A percentile compares a stretch with the other conserved stretches of the same genome.
Conservation (phyloP, 108 stramenopile genomes). For the Skeletonema potamos region DNA sequence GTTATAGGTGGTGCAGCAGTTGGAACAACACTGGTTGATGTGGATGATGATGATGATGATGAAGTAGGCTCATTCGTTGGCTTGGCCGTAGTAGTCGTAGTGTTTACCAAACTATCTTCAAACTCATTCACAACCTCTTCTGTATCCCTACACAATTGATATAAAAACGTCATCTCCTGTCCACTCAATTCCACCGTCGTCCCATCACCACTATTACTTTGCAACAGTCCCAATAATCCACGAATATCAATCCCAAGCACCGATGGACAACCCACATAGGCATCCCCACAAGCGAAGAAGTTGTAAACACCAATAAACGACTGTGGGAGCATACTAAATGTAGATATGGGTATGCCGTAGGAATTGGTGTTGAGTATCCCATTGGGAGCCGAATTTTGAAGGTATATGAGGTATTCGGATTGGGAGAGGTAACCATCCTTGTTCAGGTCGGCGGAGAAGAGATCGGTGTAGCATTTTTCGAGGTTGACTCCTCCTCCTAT, state of each 20-base stretch:
- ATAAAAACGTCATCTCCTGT: slow-evolving; percentile 5
- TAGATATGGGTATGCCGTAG: slow-evolving; percentile 18
- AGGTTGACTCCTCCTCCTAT: slow-evolving; percentile 14
- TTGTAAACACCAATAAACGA: slow-evolving; percentile 30
- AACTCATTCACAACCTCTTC: not conserved
- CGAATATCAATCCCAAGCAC: slow-evolving; percentile 32
- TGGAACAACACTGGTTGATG: not conserved
- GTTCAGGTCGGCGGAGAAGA: slow-evolving; percentile 15
- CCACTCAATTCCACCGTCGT: not conserved
- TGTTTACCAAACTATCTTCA: not conserved
- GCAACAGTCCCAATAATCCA: slow-evolving; percentile 12
- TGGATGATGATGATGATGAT: not conserved
- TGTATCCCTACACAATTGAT: slow-evolving; percentile 14
- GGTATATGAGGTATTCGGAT: slow-evolving; percentile 27
- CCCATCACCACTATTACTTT: not conserved
- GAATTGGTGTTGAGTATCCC: slow-evolving; percentile 8
- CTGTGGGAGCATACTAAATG: slow-evolving; percentile 16
- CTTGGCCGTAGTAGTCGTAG: not conserved
- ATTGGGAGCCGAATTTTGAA: slow-evolving; percentile 12
- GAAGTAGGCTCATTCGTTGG: slow-evolving; percentile 1
- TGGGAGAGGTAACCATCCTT: slow-evolving; percentile 18
- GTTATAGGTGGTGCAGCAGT: not conserved
- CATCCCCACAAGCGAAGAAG: slow-evolving; percentile 36
- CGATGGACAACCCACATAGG: slow-evolving; percentile 24
- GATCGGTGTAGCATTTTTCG: slow-evolving; percentile 25